A percentile compares a stretch with the other conserved stretches of the same genome.
Conservation (phyloP, 2,329 filamentous ascomycete species). For the Sporothrix globosa region DNA sequence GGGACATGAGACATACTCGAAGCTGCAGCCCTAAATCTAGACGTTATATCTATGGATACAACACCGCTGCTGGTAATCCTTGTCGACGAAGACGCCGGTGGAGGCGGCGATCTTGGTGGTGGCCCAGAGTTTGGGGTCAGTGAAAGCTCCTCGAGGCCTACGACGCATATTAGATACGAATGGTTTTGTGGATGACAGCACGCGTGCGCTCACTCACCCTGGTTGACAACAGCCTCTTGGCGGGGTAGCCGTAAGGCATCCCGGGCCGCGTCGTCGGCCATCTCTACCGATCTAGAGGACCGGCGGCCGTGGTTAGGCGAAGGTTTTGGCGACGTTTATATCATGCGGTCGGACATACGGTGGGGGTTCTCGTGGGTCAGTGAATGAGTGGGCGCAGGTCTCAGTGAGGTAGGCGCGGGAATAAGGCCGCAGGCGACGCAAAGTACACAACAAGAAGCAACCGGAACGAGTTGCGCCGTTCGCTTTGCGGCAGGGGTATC, state of each 20-base stretch:
- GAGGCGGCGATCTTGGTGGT: constrained; percentile 44
- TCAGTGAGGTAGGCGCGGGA: background rate
- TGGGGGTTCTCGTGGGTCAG: background rate
- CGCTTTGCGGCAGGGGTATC: background rate
- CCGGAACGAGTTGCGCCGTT: background rate
- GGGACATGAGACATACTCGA: constrained; percentile 49
- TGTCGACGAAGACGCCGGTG: constrained; percentile 39
- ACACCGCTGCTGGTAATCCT: constrained; percentile 54
- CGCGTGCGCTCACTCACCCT: constrained; percentile 14
- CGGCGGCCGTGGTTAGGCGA: background rate
- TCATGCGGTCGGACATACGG: background rate
- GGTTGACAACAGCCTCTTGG: constrained; percentile 9
- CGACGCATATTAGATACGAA: constrained; percentile 19
- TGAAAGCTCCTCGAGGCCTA: constrained; percentile 50
- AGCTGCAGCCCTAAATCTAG: constrained; percentile 57
- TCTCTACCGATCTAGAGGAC: background rate
- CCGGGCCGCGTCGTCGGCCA: constrained; percentile 31
- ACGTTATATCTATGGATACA: constrained; percentile 61
- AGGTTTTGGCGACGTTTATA: background rate
- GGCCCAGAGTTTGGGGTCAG: constrained; percentile 40
- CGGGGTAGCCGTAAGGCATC: constrained; percentile 25
- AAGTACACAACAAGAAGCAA: background rate
- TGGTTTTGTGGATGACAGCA: background rate
- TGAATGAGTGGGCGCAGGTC: background rate
- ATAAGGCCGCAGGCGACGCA: background rate